Base-by-base conservation (phyloP, 176 grass and related monocot genomes). In the Carex scoparia region DNA sequence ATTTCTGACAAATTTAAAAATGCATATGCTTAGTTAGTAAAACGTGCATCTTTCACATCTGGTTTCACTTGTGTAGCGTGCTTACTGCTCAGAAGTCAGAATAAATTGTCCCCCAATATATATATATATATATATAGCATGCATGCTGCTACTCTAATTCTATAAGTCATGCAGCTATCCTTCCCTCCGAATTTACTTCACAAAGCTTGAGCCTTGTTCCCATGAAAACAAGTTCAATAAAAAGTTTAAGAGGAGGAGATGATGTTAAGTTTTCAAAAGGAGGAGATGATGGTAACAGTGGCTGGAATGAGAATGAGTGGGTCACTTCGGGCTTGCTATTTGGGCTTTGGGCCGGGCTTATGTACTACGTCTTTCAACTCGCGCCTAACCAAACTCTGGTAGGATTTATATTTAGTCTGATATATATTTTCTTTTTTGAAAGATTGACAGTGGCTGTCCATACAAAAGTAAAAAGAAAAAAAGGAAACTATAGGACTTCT, bases 381-480 rank as follows among this genome's bases (percentile, higher is more conserved):
- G 83, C 93, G 5, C 93, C 93, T 0, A 80, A 98, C 69, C 96
- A 98, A 75, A 98, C 96, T 2, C 91, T 90, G 87, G 96, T 98
- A 85, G 30, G 61, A 78, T 67, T n/a, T 8, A 66, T 35, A 35
- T 73, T 23, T 51, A 40, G 82, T 72, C 33, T 35, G 33, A 35
- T 35, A 35, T 35, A 1, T 35, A 35, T 35, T 35, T 1, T 35
- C 0, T 35, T 1, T 35, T 35, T 35, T 2, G 33, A 35, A 35
- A 35, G 33, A 35, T 35, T 35, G 33, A 35, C 1, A 35, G 33
- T 35, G 33, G 33, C 1, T 35, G 1, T 35, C 33, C 1, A 35
- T 35, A 2, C 33, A 35, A 35, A 35, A 35, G 33, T 35, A 35
- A 35, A 35, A 35, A 35, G 33, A 28, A 63, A 66, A 10, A 35